These are phyloP conservation scores for Amanita subjunquillea DNA, from an alignment of 768 basidiomycete genomes.

Conservation along the genomic window DNA sequence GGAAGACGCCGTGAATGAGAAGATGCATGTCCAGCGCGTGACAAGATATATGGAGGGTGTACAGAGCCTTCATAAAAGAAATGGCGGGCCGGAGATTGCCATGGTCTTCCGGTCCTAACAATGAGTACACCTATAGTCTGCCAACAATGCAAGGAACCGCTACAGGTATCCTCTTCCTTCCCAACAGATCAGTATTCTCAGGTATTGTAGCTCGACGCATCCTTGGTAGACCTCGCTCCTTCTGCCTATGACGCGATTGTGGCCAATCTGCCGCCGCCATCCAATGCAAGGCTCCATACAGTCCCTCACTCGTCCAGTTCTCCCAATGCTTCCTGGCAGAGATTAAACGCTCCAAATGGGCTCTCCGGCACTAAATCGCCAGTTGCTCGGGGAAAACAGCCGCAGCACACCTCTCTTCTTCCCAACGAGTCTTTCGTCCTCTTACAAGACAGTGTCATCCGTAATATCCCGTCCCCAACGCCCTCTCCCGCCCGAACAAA, in stretches of 20 bases:
- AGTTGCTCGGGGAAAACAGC: conserved; percentile 52
- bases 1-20: neutral
- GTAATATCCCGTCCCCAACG: conserved; percentile 50
- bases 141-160: conserved; percentile 86
- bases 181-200: conserved; percentile 9
- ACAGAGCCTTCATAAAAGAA: too few species aligned
- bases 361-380: conserved; percentile 22
- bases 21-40: conserved; percentile 1
- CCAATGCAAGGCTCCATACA: conserved; percentile 22
- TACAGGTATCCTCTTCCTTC: conserved; percentile 43
- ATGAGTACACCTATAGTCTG: conserved; percentile 41
- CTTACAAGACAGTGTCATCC: conserved; percentile 74
- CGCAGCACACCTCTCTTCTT: conserved; percentile 38
- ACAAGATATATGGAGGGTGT: neutral
- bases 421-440: conserved; percentile 90
- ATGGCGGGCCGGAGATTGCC: too few species aligned
- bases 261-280: conserved; percentile 48
- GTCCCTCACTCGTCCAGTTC: conserved; percentile 7
- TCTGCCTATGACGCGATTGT: conserved; percentile 84
- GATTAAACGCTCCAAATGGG: conserved; percentile 31
- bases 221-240: conserved; percentile 77
- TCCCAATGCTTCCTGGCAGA: conserved; percentile 51
- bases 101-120: neutral
- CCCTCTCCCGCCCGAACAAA: conserved; percentile 32
- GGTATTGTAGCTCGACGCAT: conserved; percentile 65